Evolutionary conservation across 2,329 filamentous ascomycete genomes (phyloP).

Genomic region (Tolypocladium ovalisporum): DNA sequence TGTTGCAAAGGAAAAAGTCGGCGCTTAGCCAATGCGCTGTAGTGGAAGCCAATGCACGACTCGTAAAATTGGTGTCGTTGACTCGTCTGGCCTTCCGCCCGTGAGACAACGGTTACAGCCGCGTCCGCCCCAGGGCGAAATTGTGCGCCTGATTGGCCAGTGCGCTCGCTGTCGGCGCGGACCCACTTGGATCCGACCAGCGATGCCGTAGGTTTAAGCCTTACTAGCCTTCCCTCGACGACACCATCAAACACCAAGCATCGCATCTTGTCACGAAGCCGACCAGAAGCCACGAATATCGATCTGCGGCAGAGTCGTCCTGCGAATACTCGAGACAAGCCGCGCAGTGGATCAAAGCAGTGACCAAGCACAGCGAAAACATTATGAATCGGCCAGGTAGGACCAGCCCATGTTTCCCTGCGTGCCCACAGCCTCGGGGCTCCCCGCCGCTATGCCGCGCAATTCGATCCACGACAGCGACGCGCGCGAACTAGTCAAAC

Average conservation of each 20-base stretch:
- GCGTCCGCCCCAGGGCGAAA: not conserved
- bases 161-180: slow-evolving; percentile 19
- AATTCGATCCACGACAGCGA: slow-evolving; percentile 1
- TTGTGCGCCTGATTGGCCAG: slow-evolving; percentile 15
- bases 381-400: slow-evolving; percentile 53
- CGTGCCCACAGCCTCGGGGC: slow-evolving; percentile 10
- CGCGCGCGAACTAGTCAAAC: not conserved
- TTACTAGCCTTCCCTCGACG: slow-evolving; percentile 14
- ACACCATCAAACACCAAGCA: slow-evolving; percentile 5
- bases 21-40: not conserved
- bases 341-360: not conserved
- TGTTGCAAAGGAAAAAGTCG: not conserved
- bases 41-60: not conserved
- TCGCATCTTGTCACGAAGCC: slow-evolving; percentile 1
- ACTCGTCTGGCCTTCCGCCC: not conserved
- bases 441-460: not conserved
- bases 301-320: not conserved
- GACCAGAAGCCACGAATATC: not conserved
- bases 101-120: not conserved
- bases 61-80: not conserved
- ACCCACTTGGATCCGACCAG: slow-evolving; percentile 28
- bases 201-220: slow-evolving; percentile 11
- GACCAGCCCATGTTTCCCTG: slow-evolving; percentile 18
- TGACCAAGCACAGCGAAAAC: slow-evolving; percentile 5
- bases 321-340: not conserved